A percentile compares a stretch with the other conserved stretches of the same genome.
Evolutionary conservation across 345 rosid genomes (phyloP).

Genomic region (Arabis alpina): DNA sequence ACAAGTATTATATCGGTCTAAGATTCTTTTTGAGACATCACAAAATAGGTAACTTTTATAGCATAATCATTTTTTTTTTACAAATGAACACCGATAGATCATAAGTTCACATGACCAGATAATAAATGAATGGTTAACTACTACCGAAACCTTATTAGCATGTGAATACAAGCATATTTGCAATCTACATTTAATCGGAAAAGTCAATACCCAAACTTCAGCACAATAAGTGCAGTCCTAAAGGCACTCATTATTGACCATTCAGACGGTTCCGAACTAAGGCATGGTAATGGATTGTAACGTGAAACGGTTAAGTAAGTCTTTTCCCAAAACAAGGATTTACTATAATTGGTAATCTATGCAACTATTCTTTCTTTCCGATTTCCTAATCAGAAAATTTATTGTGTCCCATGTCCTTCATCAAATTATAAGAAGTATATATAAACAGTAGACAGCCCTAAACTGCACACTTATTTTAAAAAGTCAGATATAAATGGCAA

Average conservation of each 20-base stretch:
- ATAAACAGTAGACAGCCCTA: background rate
- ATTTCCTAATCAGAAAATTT: conserved; percentile 11
- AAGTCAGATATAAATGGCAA: conserved; percentile 24
- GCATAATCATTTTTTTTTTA: background rate
- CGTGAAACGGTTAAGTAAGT: conserved; percentile 14
- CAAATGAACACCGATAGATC: conserved; percentile 16
- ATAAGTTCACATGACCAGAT: conserved; percentile 18
- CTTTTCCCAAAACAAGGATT: conserved; percentile 11
- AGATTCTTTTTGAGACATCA: conserved; percentile 21
- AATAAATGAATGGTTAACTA: conserved; percentile 21
- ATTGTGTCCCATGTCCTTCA: conserved; percentile 9
- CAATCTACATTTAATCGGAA: conserved; percentile 7
- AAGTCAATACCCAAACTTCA: conserved; percentile 15
- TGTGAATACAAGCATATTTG: conserved; percentile 18
- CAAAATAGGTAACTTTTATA: background rate
- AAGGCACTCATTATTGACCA: conserved; percentile 4
- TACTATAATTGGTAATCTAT: conserved; percentile 5
- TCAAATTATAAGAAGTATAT: conserved; percentile 5
- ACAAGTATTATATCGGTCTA: conserved; percentile 34
- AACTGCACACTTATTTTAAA: conserved; percentile 3
- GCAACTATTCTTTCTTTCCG: conserved; percentile 23
- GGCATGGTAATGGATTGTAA: conserved; percentile 19
- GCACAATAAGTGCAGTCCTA: conserved; percentile 6
- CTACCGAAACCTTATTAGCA: conserved; percentile 1
- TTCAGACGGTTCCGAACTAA: conserved; percentile 24